These are phyloP conservation scores for Gossypium thurberi DNA, from an alignment of 345 rosid genomes.

Conservation along the genomic window DNA sequence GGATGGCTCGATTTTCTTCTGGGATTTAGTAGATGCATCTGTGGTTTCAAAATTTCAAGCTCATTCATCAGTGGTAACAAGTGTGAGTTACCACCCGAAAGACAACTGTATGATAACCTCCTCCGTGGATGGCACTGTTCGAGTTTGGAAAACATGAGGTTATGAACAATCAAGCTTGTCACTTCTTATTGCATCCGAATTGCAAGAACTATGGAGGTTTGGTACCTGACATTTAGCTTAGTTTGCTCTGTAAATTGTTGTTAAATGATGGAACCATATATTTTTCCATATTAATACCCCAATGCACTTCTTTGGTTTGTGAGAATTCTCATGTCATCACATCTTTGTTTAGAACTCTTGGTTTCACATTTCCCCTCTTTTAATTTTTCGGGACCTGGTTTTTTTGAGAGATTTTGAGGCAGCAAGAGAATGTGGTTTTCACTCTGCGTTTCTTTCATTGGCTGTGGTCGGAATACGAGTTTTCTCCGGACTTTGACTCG, in stretches of 20 bases:
- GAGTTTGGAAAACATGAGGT: conserved; percentile 71
- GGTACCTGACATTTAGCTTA: background rate
- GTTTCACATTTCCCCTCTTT: conserved; percentile 44
- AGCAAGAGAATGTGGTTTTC: conserved; percentile 44
- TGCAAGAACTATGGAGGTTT: background rate
- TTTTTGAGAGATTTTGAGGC: conserved; percentile 38
- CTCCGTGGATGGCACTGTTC: conserved; percentile 81
- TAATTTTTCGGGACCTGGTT: conserved; percentile 44
- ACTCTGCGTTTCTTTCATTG: conserved; percentile 46
- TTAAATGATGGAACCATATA: background rate
- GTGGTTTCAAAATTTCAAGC: conserved; percentile 67
- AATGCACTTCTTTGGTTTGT: background rate
- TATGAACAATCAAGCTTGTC: background rate
- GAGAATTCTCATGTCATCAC: background rate
- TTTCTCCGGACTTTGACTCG: conserved; percentile 34
- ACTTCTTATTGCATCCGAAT: background rate
- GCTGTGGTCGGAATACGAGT: conserved; percentile 29
- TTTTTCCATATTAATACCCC: background rate
- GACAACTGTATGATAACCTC: conserved; percentile 76
- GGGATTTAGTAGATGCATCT: conserved; percentile 95
- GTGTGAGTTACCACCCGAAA: conserved; percentile 90
- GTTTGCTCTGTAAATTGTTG: background rate
- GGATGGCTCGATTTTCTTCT: conserved; percentile 85
- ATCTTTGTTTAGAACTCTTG: background rate
- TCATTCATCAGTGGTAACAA: conserved; percentile 90